Evolutionary conservation across 345 rosid genomes (phyloP).

Genomic region (Eucalyptus erythrocorys): DNA sequence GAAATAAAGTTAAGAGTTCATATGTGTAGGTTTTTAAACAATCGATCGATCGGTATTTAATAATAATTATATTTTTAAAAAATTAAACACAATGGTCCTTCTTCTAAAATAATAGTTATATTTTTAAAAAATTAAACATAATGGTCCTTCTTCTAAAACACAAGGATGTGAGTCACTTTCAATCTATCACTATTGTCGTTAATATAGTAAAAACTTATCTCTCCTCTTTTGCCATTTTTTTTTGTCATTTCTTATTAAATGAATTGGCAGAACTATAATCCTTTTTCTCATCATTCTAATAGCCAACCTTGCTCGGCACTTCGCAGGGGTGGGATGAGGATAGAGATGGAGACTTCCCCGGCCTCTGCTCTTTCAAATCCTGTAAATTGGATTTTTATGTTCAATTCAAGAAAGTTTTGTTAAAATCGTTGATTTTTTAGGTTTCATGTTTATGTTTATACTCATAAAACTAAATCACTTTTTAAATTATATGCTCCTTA

Average conservation of each 20-base stretch:
- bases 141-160: neutral
- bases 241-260: no score
- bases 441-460: neutral
- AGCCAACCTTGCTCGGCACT: neutral
- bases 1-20: no score
- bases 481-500: neutral
- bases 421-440: neutral
- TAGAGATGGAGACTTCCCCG: neutral
- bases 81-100: no score
- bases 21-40: no score
- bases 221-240: no score
- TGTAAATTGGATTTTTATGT: no score
- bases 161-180: neutral
- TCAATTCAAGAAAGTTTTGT: neutral
- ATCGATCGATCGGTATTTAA: no score
- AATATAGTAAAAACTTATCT: no score
- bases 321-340: neutral
- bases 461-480: neutral
- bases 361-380: neutral
- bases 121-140: no score
- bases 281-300: neutral
- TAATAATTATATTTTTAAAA: no score
- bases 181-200: neutral
- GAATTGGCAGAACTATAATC: neutral
- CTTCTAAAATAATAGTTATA: no score